A percentile compares a stretch with the other conserved stretches of the same genome.
Conservation (phyloP, 2,329 filamentous ascomycete genomes). For the Ascochyta pisi region DNA sequence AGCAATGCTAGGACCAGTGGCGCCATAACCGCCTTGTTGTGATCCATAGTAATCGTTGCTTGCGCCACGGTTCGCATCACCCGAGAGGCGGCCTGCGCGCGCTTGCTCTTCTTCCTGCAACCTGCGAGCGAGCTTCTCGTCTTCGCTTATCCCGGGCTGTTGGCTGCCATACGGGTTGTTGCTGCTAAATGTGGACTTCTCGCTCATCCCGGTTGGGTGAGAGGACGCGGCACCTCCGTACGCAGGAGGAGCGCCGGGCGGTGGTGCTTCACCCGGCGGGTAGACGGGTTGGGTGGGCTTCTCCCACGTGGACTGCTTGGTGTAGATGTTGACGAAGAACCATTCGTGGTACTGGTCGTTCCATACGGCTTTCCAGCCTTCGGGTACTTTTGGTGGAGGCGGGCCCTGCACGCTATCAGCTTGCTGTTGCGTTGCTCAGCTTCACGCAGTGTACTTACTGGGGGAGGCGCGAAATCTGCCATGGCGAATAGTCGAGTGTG, state of each 20-base stretch:
- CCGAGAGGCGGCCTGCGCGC: constrained; percentile 52
- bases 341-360: constrained; percentile 89
- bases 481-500: constrained; percentile 20
- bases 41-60: constrained; percentile 57
- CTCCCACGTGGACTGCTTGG: constrained; percentile 91
- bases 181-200: constrained; percentile 54
- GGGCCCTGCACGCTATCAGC: constrained; percentile 49
- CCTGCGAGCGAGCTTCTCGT: constrained; percentile 75
- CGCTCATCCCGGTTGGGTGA: constrained; percentile 42
- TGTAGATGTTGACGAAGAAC: constrained; percentile 91
- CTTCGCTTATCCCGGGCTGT: constrained; percentile 60
- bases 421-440: constrained; percentile 1
- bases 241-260: constrained; percentile 65
- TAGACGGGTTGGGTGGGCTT: constrained; percentile 74
- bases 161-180: constrained; percentile 73
- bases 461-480: constrained; percentile 47
- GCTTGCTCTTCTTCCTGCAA: constrained; percentile 86
- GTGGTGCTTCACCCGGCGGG: constrained; percentile 64
- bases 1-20: constrained; percentile 13
- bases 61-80: constrained; percentile 54
- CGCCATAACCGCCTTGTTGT: constrained; percentile 15
- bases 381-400: constrained; percentile 68
- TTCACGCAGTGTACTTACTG: constrained; percentile 29
- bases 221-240: constrained; percentile 43
- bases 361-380: constrained; percentile 85